Evolutionary conservation across 495 filamentous ascomycete genomes (phyloP), one percentile per base, ranked within the genome.

Genomic region (Hypoxylon crocopeplum): DNA sequence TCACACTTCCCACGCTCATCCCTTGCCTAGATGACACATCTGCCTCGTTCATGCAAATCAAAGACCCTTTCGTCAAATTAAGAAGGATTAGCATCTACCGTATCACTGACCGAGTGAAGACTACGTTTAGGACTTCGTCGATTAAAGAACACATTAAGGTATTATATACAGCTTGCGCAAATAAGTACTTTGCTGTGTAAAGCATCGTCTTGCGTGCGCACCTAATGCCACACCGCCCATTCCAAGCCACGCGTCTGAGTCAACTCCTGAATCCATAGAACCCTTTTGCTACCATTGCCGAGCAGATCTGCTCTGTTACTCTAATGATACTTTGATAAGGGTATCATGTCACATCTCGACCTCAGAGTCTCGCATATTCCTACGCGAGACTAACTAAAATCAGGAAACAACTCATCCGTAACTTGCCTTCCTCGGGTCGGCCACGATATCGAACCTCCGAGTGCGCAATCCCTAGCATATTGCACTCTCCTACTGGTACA

Each of bases 401-500:
- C 22, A 32, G 36, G 27, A 42, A 13, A 16, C 12, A 12, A 15
- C 21, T 39, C 13, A 24, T 38, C 37, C 33, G 5, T 11, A 36
- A 13, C 22, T 11, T 15, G 16, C 17, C 24, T 15, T 44, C 38
- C 8, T 16, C 24, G 12, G 15, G 12, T 48, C 22, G 22, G 29
- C 40, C 37, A 32, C 40, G 32, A 33, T 27, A 50, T 44, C 25
- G 19, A 30, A n/a, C 21, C 20, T 30, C 7, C 37, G 8, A 7
- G 10, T 7, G n/a, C 16, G 33, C 32, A 5, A 32, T 30, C 48
- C 17, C 13, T 29, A 20, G 29, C 10, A 29, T 25, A n/a, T 16
- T 15, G 7, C 3, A 40, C 12, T 11, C 32, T 15, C 34, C 59
- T 48, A 75, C 45, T 72, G 68, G 53, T 75, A 76, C 21, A 68